phyloP scores from a whole-genome alignment of 306 rosid genomes.

The Trifolium subterraneum region DNA sequence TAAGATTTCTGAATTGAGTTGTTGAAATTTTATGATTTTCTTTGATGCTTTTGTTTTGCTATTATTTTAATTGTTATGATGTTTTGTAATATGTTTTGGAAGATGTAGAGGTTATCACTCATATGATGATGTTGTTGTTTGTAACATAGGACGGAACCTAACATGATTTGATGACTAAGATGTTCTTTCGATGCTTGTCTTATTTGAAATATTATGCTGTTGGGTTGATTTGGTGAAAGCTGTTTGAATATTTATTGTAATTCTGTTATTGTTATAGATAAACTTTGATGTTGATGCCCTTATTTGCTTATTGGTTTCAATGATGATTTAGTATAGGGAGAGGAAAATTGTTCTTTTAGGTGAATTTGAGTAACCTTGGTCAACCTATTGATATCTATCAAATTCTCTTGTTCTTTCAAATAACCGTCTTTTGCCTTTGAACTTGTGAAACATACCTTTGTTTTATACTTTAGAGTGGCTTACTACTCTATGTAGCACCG shows the following conservation, averaged over 20 bases:
- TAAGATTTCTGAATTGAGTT: constrained; percentile 14
- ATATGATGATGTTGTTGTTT: constrained; percentile 8
- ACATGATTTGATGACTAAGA: constrained; percentile 9
- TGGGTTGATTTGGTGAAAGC: constrained; percentile 15
- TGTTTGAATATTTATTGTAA: not conserved
- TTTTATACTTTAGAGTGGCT: constrained; percentile 5
- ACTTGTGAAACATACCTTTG: not conserved
- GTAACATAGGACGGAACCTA: not conserved
- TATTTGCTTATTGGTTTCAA: constrained; percentile 29
- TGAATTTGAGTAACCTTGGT: constrained; percentile 24
- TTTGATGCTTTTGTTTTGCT: constrained; percentile 27
- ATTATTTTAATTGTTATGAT: not conserved
- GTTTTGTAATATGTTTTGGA: constrained; percentile 22
- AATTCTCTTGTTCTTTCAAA: not conserved
- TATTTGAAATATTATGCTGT: not conserved
- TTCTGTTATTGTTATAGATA: constrained; percentile 1
- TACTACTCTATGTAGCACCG: not conserved
- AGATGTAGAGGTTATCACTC: constrained; percentile 23
- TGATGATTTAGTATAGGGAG: constrained; percentile 23
- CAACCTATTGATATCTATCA: not conserved
- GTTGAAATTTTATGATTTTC: constrained; percentile 42
- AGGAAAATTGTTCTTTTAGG: constrained; percentile 21
- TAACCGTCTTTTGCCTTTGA: constrained; percentile 1
- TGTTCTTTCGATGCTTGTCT: constrained; percentile 5
- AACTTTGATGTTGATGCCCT: constrained; percentile 20